phyloP scores from a whole-genome alignment of 169 alveolate species.

The Plasmodium relictum region DNA sequence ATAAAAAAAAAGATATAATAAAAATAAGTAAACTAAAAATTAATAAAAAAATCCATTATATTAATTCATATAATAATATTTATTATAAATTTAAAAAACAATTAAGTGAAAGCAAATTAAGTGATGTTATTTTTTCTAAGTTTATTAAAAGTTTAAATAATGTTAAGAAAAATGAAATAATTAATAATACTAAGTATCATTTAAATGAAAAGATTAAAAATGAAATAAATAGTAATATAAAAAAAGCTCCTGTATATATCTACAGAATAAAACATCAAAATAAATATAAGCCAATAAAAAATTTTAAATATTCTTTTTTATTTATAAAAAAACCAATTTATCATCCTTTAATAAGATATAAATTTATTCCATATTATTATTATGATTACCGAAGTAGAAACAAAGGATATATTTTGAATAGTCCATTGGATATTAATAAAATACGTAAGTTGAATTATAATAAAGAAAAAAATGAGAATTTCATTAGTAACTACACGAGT shows the following conservation, averaged over 20 bases:
- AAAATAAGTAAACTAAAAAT: not conserved
- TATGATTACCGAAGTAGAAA: not conserved
- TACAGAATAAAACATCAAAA: slow-evolving; percentile 2
- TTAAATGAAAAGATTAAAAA: not conserved
- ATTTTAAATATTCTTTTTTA: not conserved
- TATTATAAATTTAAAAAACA: not conserved
- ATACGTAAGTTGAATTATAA: not conserved
- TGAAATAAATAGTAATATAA: slow-evolving; percentile 1
- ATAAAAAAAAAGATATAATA: not conserved
- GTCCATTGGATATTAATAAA: not conserved
- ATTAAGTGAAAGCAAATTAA: no score
- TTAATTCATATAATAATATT: not conserved
- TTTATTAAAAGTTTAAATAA: no score
- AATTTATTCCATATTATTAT: not conserved
- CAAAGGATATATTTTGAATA: not conserved
- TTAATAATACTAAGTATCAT: not conserved
- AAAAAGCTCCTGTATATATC: not conserved
- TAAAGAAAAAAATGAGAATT: not conserved
- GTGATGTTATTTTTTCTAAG: no score
- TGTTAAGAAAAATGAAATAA: not conserved
- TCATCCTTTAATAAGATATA: not conserved
- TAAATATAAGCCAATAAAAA: slow-evolving; percentile 9
- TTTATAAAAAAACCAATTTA: slow-evolving; percentile 4
- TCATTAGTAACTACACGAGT: no score
- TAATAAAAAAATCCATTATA: not conserved